A percentile compares a stretch with the other conserved stretches of the same genome.
These are phyloP conservation scores for Myxozyma melibiosi DNA, from an alignment of 805 yeast genomes.

Conservation along the genomic window DNA sequence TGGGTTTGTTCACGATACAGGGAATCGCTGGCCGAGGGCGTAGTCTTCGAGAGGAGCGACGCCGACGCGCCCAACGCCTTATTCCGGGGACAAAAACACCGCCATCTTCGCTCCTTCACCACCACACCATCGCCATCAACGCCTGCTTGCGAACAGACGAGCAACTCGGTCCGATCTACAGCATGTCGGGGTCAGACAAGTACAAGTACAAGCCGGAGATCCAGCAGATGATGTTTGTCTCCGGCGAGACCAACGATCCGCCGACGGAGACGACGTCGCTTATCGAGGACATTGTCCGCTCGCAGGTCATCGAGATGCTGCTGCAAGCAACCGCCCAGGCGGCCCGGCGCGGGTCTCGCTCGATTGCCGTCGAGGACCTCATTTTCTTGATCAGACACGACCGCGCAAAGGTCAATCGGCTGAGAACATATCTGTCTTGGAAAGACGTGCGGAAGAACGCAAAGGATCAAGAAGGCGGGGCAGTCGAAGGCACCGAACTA, in stretches of 20 bases:
- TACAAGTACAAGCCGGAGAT: slow-evolving; percentile 76
- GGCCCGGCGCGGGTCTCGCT: slow-evolving; percentile 73
- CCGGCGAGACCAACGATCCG: slow-evolving; percentile 93
- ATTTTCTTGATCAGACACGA: slow-evolving; percentile 91
- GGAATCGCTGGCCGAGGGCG: slow-evolving; percentile 1
- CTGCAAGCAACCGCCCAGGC: slow-evolving; percentile 79
- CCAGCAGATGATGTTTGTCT: slow-evolving; percentile 98
- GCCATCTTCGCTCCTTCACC: neutral
- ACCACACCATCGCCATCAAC: neutral
- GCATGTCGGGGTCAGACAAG: slow-evolving; percentile 19
- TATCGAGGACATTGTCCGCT: slow-evolving; percentile 92
- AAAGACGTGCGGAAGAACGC: slow-evolving; percentile 90
- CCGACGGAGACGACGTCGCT: slow-evolving; percentile 89
- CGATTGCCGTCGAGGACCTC: slow-evolving; percentile 89
- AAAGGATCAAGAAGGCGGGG: slow-evolving; percentile 64
- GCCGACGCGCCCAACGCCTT: too few relatives aligned
- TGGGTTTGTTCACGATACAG: too few relatives aligned
- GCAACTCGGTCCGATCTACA: neutral
- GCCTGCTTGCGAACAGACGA: neutral
- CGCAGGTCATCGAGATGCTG: slow-evolving; percentile 87
- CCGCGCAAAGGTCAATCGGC: slow-evolving; percentile 86
- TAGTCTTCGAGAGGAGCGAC: neutral
- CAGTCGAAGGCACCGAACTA: slow-evolving; percentile 53
- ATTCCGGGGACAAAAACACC: slow-evolving; percentile 1
- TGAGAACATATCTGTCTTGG: slow-evolving; percentile 92